Conservation (phyloP, 805 yeast species). For the Starmerella riodocensis region DNA sequence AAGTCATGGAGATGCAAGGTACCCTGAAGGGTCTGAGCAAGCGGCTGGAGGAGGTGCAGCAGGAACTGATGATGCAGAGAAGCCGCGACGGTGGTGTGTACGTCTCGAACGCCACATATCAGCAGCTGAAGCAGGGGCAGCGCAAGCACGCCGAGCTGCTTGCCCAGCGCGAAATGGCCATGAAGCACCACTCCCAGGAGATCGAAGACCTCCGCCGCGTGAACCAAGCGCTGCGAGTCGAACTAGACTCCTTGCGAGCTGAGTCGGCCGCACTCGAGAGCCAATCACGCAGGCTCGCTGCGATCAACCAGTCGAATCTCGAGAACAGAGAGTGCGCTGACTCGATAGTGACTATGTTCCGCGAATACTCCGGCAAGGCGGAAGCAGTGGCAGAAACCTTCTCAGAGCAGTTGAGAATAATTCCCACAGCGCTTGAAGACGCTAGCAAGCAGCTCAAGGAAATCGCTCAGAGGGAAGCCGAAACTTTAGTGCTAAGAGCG, state of each 20-base stretch:
- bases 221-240: not conserved
- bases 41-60: constrained; percentile 43
- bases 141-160: constrained; percentile 6
- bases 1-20: constrained; percentile 42
- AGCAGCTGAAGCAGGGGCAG: constrained; percentile 24
- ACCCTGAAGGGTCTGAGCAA: constrained; percentile 40
- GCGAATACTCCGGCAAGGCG: not conserved
- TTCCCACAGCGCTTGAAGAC: not conserved
- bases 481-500: not conserved
- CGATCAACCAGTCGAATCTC: not conserved
- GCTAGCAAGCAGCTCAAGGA: not conserved
- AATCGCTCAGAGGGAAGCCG: not conserved
- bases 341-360: not conserved
- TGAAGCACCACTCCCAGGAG: constrained; percentile 1
- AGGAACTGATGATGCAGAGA: constrained; percentile 51
- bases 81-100: constrained; percentile 58
- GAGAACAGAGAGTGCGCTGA: not conserved
- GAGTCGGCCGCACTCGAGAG: not conserved
- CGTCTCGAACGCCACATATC: constrained; percentile 39
- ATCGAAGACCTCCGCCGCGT: not conserved
- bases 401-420: not conserved
- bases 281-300: not conserved
- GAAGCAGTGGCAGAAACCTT: not conserved
- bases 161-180: constrained; percentile 5
- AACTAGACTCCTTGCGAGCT: not conserved